phyloP scores from a whole-genome alignment of 2,329 filamentous ascomycete genomes.

The Diplodia seriata region DNA sequence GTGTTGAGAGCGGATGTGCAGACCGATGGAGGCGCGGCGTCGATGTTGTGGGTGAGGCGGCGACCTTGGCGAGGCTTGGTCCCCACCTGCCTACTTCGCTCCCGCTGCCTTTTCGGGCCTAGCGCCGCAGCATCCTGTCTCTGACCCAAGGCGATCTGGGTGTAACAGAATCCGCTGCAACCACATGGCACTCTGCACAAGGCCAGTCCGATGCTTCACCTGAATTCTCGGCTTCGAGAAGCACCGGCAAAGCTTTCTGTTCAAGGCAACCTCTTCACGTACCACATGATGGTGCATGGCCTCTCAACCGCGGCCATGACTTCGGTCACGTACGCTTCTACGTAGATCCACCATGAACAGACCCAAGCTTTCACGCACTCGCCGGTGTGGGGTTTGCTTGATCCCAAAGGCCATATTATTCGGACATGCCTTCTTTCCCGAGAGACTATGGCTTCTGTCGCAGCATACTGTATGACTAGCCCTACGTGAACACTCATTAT shows the following conservation, averaged over 20 bases:
- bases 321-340: not conserved
- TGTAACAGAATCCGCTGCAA: not conserved
- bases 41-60: constrained; percentile 4
- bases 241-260: not conserved
- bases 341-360: not conserved
- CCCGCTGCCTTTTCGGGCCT: not conserved
- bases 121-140: not conserved
- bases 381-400: not conserved
- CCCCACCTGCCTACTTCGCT: not conserved
- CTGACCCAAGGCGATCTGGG: not conserved
- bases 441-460: not conserved
- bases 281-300: not conserved
- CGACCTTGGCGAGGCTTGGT: constrained; percentile 17
- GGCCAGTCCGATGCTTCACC: not conserved
- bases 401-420: not conserved
- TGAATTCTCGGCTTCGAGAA: not conserved
- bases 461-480: not conserved
- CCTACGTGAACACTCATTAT: not conserved
- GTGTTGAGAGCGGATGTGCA: not conserved
- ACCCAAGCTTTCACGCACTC: not conserved
- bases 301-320: not conserved
- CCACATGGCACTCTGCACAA: not conserved
- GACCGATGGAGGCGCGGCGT: not conserved
- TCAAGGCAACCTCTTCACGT: not conserved
- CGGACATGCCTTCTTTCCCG: not conserved